phyloP scores from a whole-genome alignment of 805 yeast genomes.

The Yamadazyma nakazawae region DNA sequence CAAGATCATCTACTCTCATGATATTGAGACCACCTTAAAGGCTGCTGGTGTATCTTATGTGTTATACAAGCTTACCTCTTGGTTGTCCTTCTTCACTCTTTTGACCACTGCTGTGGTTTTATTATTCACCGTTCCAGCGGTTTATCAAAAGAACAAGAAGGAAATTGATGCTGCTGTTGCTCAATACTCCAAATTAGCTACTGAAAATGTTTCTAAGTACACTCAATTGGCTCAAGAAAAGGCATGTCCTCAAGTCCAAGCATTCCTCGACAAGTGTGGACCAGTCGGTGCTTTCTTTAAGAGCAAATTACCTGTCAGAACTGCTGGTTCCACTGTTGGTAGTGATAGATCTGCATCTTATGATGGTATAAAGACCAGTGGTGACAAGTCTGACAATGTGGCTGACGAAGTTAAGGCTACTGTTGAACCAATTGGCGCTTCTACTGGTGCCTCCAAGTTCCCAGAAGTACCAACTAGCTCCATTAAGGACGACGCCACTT shows the following conservation, averaged over 20 bases:
- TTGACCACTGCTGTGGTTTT: slow-evolving; percentile 53
- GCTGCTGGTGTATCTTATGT: slow-evolving; percentile 66
- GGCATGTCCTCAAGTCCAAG: slow-evolving; percentile 56
- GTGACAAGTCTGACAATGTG: slow-evolving; percentile 53
- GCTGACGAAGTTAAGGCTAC: slow-evolving; percentile 11
- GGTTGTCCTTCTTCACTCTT: slow-evolving; percentile 71
- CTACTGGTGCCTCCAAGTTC: slow-evolving; percentile 24
- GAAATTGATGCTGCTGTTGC: slow-evolving; percentile 69
- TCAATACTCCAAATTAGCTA: slow-evolving; percentile 41
- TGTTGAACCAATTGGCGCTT: slow-evolving; percentile 9
- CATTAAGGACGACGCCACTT: slow-evolving; percentile 17
- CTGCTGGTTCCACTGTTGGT: slow-evolving; percentile 69
- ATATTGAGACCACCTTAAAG: slow-evolving; percentile 69
- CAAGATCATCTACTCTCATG: slow-evolving; percentile 61
- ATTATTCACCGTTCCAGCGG: slow-evolving; percentile 71
- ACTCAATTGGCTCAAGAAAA: slow-evolving; percentile 36
- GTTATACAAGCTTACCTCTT: slow-evolving; percentile 67
- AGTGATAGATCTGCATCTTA: slow-evolving; percentile 57
- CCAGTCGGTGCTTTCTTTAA: slow-evolving; percentile 63
- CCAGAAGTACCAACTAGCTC: slow-evolving; percentile 38
- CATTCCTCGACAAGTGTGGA: slow-evolving; percentile 56
- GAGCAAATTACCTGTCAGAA: slow-evolving; percentile 59
- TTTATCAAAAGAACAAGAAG: slow-evolving; percentile 70
- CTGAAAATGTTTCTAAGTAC: slow-evolving; percentile 47
- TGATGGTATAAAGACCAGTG: slow-evolving; percentile 20